Base-by-base conservation (phyloP, 1,284 basidiomycete genomes). In the Rhodotorula glutinis region DNA sequence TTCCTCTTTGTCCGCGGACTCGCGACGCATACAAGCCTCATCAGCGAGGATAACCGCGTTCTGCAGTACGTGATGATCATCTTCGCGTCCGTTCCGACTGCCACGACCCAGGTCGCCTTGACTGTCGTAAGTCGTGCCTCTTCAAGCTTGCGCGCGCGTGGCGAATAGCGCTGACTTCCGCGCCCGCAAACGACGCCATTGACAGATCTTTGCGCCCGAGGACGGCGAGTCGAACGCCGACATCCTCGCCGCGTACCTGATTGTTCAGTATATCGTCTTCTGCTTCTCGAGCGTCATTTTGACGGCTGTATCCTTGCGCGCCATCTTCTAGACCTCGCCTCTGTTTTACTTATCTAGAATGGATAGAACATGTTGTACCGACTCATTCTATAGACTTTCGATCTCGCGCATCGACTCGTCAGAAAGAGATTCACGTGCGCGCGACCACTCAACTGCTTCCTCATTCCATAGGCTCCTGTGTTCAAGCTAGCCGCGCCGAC, bases 1-100 rank as follows among this genome's bases (percentile, higher is more conserved):
- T 84, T 89, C 53, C 77, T 85, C 17, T 83, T 89, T 8, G 85
- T 83, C 46, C 79, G 84, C 63, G 85, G 82, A 4, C 77, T 89
- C 40, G 76, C 76, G 1, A 62, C 57, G 33, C 79, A 57, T 21
- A 63, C 74, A 0, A 83, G 83, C 3, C 54, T 89, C 9, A 84
- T 89, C 44, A 75, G 81, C 23, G 73, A 74, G 61, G 80, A 85
- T 0, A 84, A 89, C 72, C 86, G 85, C 62, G 85, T 88, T 0
- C 75, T 89, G 41, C 81, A 83, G 71, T 88, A 89, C 62, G 85
- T 87, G 86, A 65, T 66, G 40, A 63, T 63, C 61, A 66, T 52
- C 47, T 73, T 53, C 62, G 66, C 53, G 49, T 61, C 11, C 53
- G 69, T 27, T 44, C 70, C 53, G 69, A 66, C 49, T 27, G 63